Evolutionary conservation across 495 filamentous ascomycete genomes (phyloP), one percentile per base, ranked within the genome.

Genomic region (Haplographium delicatum): DNA sequence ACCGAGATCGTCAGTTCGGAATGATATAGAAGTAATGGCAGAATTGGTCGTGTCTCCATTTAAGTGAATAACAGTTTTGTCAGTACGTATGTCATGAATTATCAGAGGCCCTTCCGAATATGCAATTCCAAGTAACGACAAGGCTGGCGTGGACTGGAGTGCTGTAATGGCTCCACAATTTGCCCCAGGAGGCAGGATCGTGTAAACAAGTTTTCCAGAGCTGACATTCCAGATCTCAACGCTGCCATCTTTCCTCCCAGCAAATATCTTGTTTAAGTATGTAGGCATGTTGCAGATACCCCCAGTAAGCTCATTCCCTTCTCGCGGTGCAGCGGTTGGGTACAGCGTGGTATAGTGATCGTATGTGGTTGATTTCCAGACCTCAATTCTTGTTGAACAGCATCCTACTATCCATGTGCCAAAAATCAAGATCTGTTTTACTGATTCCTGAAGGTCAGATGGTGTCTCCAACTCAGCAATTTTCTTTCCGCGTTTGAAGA

Each of bases 221-320:
- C 84, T 90, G 45, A 97, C 68, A 62, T 99, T 99, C 94, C 94
- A 97, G 45, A 99, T 91, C 62, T 97, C 91, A 16, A 96, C 79
- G 63, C 77, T 81, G n/a, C 94, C 93, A 62, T 96, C 89, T 50
- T 72, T 74, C 51, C 88, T 81, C 4, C 89, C 93, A 27, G 86
- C 84, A 47, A 97, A 87, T 24, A 99, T 74, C 67, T 99, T 99
- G 72, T 97, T 99, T 20, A 97, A 68, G 66, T 85, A 97, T 1
- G 91, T 96, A 11, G 90, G 88, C 84, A 95, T 86, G 60, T 78
- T 91, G 62, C 75, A 81, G 39, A 95, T 74, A 26, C 81, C 74
- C 6, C 86, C 84, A 0, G 84, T 86, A 19, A 93, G 75, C 52
- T 83, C 70, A 51, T 73, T 76, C 45, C 72, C 75, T 13, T 68